A percentile compares a stretch with the other conserved stretches of the same genome.
Conservation (phyloP, 2,329 filamentous ascomycete species). For the Colletotrichum shisoi region DNA sequence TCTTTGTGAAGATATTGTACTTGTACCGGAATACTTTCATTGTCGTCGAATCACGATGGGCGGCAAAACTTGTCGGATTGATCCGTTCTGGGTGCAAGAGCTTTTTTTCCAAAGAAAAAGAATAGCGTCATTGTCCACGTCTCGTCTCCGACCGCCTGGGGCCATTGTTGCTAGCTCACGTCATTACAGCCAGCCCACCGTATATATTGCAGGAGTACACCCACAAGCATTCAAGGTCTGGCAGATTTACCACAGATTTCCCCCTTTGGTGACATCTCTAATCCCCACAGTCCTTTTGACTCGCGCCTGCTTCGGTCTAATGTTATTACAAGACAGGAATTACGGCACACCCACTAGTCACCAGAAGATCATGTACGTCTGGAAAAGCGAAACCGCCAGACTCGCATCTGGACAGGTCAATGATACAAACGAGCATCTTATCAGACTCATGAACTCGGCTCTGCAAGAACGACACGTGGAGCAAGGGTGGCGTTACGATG, state of each 20-base stretch:
- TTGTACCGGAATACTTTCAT: not conserved
- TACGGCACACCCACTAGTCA: not conserved
- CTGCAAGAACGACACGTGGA: conserved; percentile 23
- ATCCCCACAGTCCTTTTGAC: not conserved
- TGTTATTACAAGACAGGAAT: not conserved
- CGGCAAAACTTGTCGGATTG: not conserved
- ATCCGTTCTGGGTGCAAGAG: not conserved
- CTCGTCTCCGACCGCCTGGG: not conserved
- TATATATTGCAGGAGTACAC: not conserved
- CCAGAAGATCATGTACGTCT: not conserved
- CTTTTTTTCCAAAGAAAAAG: not conserved
- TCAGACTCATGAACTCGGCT: conserved; percentile 31
- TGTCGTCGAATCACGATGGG: not conserved
- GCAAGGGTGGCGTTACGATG: conserved; percentile 20
- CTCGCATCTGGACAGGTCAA: not conserved
- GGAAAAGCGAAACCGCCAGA: not conserved
- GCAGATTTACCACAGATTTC: not conserved
- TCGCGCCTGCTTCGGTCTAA: not conserved
- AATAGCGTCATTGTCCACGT: not conserved
- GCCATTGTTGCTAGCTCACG: no score
- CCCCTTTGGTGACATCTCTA: no score
- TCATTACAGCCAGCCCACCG: not conserved
- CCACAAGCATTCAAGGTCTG: not conserved
- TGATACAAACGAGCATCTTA: conserved; percentile 2
- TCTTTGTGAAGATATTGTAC: not conserved